Evolutionary conservation across 352 stramenopile genomes (phyloP).

Genomic region (Globisporangium solare): DNA sequence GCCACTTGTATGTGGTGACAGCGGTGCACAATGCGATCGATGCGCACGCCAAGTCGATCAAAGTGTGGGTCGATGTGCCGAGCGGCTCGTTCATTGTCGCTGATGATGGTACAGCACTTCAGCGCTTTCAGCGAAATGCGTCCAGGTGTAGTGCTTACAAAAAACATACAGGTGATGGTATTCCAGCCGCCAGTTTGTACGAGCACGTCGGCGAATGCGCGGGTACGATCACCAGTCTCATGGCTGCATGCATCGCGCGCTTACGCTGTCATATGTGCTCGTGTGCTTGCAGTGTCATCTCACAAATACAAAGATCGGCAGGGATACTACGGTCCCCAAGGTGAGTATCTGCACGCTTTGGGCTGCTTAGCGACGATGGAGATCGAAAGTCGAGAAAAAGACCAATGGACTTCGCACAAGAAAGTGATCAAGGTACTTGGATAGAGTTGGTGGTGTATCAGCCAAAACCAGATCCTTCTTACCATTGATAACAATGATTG

Average conservation of each 20-base stretch:
- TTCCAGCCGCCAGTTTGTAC: slow-evolving; percentile 44
- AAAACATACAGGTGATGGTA: slow-evolving; percentile 50
- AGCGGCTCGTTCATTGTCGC: slow-evolving; percentile 48
- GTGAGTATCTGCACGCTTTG: slow-evolving; percentile 52
- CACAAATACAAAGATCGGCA: slow-evolving; percentile 1
- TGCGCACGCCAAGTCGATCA: slow-evolving; percentile 42
- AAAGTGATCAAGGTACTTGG: slow-evolving; percentile 62
- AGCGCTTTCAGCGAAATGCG: too few relatives aligned
- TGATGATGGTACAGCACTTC: slow-evolving; percentile 57
- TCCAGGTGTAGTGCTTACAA: background rate
- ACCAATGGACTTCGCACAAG: slow-evolving; percentile 53
- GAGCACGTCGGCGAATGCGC: slow-evolving; percentile 38
- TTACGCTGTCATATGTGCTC: background rate
- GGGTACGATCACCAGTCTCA: slow-evolving; percentile 19
- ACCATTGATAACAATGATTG: background rate
- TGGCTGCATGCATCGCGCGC: background rate
- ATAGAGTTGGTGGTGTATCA: background rate
- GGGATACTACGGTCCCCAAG: slow-evolving; percentile 35
- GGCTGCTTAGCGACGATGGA: slow-evolving; percentile 40
- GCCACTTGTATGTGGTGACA: slow-evolving; percentile 11
- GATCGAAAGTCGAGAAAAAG: slow-evolving; percentile 53
- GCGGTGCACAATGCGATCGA: slow-evolving; percentile 77
- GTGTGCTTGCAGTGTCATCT: slow-evolving; percentile 32
- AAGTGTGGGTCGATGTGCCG: slow-evolving; percentile 34
- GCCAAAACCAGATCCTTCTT: background rate